Base-by-base conservation (phyloP, 306 rosid genomes). In the Fagus sylvatica region DNA sequence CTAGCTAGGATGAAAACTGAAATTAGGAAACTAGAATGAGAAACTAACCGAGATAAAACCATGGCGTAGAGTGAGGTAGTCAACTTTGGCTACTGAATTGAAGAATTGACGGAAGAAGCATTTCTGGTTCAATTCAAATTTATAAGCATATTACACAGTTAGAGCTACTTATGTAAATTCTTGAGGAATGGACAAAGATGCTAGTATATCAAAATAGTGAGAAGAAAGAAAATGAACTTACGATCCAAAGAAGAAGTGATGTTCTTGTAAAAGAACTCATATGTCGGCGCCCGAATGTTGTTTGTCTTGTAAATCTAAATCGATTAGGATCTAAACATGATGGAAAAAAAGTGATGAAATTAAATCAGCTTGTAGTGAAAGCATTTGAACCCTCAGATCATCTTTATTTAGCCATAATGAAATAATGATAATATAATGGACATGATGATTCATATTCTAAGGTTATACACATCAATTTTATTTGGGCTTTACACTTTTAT, bases 81-180 rank as follows among this genome's bases (percentile, higher is more conserved):
- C 90, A 55, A 89, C 85, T 81, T 79, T 87, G 41, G 88, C 90
- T n/a, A 89, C 86, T 28, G 93, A 87, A 32, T 73, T 69, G 66
- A 87, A 89, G 80, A 89, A 89, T 34, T 89, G 93, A 34, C 86
- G 69, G 78, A 84, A 89, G 90, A 89, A 89, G 84, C 93, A 87
- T 80, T 72, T 87, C 93, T 89, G 85, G 56, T 76, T 28, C 59
- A 74, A 30, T 43, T 61, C 22, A 42, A 43, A 39, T 13, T 69
- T 30, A 10, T 42, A 34, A 10, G n/a, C 51, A 46, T 8, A 46
- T 46, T 46, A 46, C 51, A 10, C 51, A 8, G 51, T 46, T 10
- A 55, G 32, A 19, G 7, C 1, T n/a, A 55, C 8, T 30, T 55
- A 22, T 55, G 4, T n/a, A 55, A 55, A 22, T 55, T 55, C 12